Percentiles rank a stretch among this genome's conserved stretches.
phyloP scores from a whole-genome alignment of 2,329 filamentous ascomycete genomes.

The Penicillium sp. region DNA sequence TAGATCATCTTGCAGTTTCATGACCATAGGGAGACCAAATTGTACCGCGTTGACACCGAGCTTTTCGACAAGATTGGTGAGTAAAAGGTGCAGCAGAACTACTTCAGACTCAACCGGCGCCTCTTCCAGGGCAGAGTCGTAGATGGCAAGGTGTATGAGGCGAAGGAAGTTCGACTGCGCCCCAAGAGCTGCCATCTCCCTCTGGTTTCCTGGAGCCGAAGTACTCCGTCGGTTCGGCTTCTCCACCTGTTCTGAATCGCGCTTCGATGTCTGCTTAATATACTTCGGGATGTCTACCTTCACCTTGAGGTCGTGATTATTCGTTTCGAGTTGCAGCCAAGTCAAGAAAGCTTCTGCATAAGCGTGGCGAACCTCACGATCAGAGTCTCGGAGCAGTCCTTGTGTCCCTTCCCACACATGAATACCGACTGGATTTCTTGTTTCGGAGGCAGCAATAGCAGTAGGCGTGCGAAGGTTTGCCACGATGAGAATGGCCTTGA shows the following conservation, averaged over 20 bases:
- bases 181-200: conserved; percentile 54
- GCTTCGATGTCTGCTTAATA: conserved; percentile 41
- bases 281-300: conserved; percentile 53
- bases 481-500: conserved; percentile 76
- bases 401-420: conserved; percentile 95
- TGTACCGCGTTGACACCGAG: conserved; percentile 78
- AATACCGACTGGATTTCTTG: conserved; percentile 69
- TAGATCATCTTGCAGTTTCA: conserved; percentile 81
- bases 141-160: conserved; percentile 79
- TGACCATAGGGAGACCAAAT: conserved; percentile 80
- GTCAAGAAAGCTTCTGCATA: conserved; percentile 79
- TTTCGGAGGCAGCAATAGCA: conserved; percentile 59
- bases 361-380: conserved; percentile 72
- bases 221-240: conserved; percentile 58
- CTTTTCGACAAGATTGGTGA: conserved; percentile 67
- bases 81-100: conserved; percentile 69
- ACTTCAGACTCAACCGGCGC: conserved; percentile 70
- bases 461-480: conserved; percentile 65
- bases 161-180: conserved; percentile 68
- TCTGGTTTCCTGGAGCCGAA: conserved; percentile 58
- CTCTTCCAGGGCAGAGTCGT: conserved; percentile 75
- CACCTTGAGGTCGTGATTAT: conserved; percentile 60
- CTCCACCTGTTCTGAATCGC: conserved; percentile 39
- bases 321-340: conserved; percentile 81
- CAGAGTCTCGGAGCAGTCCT: conserved; percentile 78